Percentiles rank a stretch among this genome's conserved stretches.
Conservation (phyloP, 495 filamentous ascomycete species). For the Chaetomidium leptoderma region DNA sequence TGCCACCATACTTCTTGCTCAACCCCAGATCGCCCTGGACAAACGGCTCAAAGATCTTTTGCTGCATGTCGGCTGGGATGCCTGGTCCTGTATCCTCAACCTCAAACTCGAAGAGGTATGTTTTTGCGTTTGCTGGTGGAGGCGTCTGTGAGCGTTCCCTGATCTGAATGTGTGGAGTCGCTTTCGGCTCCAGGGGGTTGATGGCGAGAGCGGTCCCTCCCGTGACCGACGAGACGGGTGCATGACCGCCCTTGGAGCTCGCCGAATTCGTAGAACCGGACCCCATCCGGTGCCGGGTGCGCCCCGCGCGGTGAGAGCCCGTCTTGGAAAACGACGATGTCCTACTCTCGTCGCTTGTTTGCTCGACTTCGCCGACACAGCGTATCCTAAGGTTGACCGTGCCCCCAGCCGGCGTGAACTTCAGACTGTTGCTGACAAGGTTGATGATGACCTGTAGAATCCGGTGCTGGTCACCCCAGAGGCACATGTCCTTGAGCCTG, state of each 20-base stretch:
- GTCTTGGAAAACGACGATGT: constrained; percentile 49
- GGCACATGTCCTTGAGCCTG: constrained; percentile 63
- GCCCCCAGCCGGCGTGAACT: constrained; percentile 81
- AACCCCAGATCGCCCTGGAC: constrained; percentile 86
- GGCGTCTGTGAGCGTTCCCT: constrained; percentile 58
- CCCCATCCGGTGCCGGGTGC: constrained; percentile 41
- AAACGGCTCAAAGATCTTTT: constrained; percentile 88
- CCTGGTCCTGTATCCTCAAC: constrained; percentile 88
- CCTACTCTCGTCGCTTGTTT: constrained; percentile 38
- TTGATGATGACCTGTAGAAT: constrained; percentile 91
- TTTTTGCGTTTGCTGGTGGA: constrained; percentile 54
- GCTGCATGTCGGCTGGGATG: constrained; percentile 71
- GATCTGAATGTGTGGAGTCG: constrained; percentile 43
- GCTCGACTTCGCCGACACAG: constrained; percentile 57
- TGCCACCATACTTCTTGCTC: constrained; percentile 86
- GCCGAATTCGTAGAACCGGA: constrained; percentile 49
- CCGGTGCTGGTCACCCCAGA: constrained; percentile 88
- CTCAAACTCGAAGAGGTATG: constrained; percentile 74
- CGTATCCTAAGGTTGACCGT: constrained; percentile 68
- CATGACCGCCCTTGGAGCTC: constrained; percentile 37
- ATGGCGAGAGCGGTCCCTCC: constrained; percentile 51
- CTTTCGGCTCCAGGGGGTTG: constrained; percentile 55
- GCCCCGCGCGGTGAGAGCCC: constrained; percentile 37
- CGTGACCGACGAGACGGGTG: constrained; percentile 27
- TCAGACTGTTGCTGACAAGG: constrained; percentile 84